Evolutionary conservation across 1,284 basidiomycete genomes (phyloP), one percentile per base, ranked within the genome.

Genomic region (Wolfiporia cocos): DNA sequence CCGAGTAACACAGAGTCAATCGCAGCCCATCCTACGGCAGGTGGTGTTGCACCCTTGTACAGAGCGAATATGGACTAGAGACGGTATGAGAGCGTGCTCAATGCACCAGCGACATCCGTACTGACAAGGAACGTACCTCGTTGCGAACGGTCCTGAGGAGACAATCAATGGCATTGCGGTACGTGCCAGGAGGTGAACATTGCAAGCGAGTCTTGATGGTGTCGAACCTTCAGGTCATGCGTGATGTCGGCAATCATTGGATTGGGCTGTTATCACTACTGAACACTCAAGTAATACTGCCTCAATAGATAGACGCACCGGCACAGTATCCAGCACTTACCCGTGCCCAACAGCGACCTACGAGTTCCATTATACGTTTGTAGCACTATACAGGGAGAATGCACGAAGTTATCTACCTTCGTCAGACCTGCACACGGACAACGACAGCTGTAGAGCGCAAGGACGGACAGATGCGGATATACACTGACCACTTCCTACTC

Each of bases 1-100:
- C 87, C 86, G 39, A 91, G 66, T 5, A 91, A 68, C 7, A 89
- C 65, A 12, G 83, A 81, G 56, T 91, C 87, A 33, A 85, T 82
- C 30, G 80, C 70, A 6, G 81, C 78, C 86, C 85, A 89, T 2
- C 84, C 85, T 3, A 89, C 66, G 15, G 83, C 82, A 2, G 86
- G 86, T 4, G 85, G 82, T 1, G 80, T 78, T 7, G 79, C 81
- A 12, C 83, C 83, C 64, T 84, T 83, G 66, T 84, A 84, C 18
- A 84, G 63, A 5, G 78, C 81, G 28, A 62, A 51, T 1, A 58
- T 36, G 14, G 54, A 59, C 56, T 61, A 31, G 4, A 6, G 19
- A 17, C 24, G 22, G 11, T 6, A 14, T 21, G 12, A 31, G 26
- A 3, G 10, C 18, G 5, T 11, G 19, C 29, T 39, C 26, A 9